Conservation (phyloP, 805 yeast genomes). For the Myxozyma kluyveri region DNA sequence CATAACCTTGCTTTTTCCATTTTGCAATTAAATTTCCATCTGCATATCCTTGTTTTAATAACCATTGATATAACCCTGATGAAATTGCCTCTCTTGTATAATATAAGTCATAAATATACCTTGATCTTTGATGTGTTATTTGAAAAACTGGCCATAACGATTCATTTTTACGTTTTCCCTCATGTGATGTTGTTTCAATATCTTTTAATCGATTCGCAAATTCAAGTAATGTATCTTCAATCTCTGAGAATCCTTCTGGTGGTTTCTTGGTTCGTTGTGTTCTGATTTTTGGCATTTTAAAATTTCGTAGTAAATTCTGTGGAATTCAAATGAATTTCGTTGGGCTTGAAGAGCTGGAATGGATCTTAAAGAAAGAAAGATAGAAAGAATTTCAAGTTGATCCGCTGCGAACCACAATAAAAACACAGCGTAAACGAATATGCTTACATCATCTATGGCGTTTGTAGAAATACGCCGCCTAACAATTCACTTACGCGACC, state of each 20-base stretch:
- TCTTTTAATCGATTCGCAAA: conserved; percentile 59
- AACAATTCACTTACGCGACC: no score
- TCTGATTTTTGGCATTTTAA: conserved; percentile 48
- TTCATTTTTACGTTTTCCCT: conserved; percentile 53
- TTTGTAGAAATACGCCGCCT: no score
- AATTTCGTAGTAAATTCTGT: no score
- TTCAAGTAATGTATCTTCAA: conserved; percentile 62
- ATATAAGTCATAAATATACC: conserved; percentile 71
- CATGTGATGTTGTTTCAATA: conserved; percentile 37
- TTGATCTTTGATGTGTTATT: conserved; percentile 69
- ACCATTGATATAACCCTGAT: conserved; percentile 67
- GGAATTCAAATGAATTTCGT: not conserved
- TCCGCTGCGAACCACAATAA: no score
- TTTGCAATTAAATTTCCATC: conserved; percentile 75
- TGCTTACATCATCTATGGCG: no score
- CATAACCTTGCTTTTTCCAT: conserved; percentile 85
- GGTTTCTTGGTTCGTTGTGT: conserved; percentile 50
- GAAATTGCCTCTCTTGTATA: conserved; percentile 69
- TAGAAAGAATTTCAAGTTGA: not conserved
- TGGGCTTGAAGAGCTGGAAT: not conserved
- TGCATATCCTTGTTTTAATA: conserved; percentile 61
- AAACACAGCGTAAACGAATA: no score
- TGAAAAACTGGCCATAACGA: conserved; percentile 67
- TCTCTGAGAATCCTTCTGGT: conserved; percentile 71
- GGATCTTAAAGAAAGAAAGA: not conserved